Evolutionary conservation across 163 green algal genomes (phyloP).

Genomic region (Chlorella variabilis): DNA sequence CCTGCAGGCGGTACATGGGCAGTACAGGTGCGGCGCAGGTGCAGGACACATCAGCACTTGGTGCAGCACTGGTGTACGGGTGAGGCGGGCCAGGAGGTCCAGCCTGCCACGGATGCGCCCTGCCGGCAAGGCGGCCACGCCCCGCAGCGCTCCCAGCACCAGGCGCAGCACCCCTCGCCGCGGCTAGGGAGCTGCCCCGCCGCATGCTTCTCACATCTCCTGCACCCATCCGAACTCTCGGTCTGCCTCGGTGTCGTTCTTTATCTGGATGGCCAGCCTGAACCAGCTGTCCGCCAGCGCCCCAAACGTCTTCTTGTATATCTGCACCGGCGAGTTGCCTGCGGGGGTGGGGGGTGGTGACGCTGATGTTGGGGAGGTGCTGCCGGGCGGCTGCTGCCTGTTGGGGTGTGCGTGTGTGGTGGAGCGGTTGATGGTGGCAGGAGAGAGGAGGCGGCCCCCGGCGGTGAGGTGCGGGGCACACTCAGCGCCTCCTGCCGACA

Average conservation of each 20-base stretch:
- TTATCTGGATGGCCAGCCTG: slow-evolving; percentile 46
- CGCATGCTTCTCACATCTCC: slow-evolving; percentile 59
- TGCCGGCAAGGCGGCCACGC: no score
- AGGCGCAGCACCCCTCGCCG: background rate
- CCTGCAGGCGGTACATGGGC: slow-evolving; percentile 35
- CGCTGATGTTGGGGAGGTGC: no score
- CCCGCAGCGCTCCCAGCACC: no score
- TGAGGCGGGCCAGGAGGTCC: background rate
- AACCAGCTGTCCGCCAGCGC: slow-evolving; percentile 43
- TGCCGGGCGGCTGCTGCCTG: no score
- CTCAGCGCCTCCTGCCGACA: no score
- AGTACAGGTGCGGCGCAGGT: background rate
- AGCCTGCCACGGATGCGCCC: background rate
- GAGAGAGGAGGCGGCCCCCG: no score
- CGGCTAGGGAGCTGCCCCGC: background rate
- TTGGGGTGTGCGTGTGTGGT: background rate
- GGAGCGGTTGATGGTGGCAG: background rate
- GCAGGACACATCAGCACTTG: background rate
- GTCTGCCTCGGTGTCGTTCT: slow-evolving; percentile 54
- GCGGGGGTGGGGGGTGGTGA: background rate
- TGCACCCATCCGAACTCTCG: slow-evolving; percentile 68
- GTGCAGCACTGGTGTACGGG: no score
- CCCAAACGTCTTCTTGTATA: slow-evolving; percentile 47
- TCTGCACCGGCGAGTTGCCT: slow-evolving; percentile 54
- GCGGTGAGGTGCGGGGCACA: no score